Evolutionary conservation across 352 stramenopile genomes (phyloP), one percentile per base, ranked within the genome.

Genomic region (Pythium phragmiticola): DNA sequence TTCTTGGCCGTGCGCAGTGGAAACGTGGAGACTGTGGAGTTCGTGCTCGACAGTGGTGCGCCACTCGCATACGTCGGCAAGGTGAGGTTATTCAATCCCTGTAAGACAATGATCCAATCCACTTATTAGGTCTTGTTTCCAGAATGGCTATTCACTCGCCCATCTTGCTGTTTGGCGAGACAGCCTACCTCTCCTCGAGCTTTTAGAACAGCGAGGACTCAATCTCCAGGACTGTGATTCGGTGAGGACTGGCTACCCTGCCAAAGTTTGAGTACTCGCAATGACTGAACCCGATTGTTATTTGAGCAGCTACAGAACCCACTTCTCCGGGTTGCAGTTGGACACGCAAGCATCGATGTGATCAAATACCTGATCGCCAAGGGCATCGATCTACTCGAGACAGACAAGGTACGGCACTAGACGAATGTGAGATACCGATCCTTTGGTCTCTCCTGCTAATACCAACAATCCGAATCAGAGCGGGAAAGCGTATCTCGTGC

Each of bases 101-200:
- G 39, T 46, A 46, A 46, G 8, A n/a, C 47, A 53, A 17, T n/a
- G 45, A 50, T 19, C 1, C 23, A 1, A 37, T 53, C 23, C 8
- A 19, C 21, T 53, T 2, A 53, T 16, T 14, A 7, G 26, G 16
- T 17, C 23, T 12, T 21, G 14, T 56, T 56, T 14, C 11, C 36
- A 64, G 57, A 50, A 64, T 12, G 57, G 57, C 7, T 64, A 64
- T 36, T 57, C 57, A 12, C 19, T 55, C 1, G 34, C 28, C 33
- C 57, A 64, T 39, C 7, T 64, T 28, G 57, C 57, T 0, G 37
- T 64, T 1, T 64, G 57, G 57, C 47, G 36, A 2, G 47, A 64
- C 36, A 64, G 33, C n/a, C 9, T 64, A 4, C 16, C 26, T 12
- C 41, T 66, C 17, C 23, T 66, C 3, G 21, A 55, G 14, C 23